phyloP scores from a whole-genome alignment of 2,329 filamentous ascomycete genomes.

The Davidsoniella australis region DNA sequence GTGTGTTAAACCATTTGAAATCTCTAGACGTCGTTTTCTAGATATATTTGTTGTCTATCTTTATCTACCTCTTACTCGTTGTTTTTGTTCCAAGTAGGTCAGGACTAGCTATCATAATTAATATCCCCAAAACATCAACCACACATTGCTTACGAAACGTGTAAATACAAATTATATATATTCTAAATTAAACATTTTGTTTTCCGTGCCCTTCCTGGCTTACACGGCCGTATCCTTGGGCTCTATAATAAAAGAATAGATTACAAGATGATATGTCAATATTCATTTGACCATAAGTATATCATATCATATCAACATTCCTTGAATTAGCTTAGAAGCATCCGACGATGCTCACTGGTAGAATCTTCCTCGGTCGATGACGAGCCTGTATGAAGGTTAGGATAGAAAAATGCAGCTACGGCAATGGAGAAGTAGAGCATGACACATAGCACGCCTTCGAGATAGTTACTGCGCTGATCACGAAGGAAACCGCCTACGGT shows the following conservation, averaged over 20 bases:
- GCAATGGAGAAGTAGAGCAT: conserved; percentile 46
- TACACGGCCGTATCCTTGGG: no score
- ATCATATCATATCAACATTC: not conserved
- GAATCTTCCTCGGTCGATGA: not conserved
- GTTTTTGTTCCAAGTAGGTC: no score
- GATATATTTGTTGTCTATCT: no score
- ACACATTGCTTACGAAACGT: no score
- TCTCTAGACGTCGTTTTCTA: no score
- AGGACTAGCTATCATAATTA: no score
- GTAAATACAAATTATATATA: not conserved
- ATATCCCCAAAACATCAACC: no score
- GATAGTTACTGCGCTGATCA: conserved; percentile 78
- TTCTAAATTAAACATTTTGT: not conserved
- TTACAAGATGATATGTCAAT: no score
- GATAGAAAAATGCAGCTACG: conserved; percentile 40
- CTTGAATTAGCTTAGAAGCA: not conserved
- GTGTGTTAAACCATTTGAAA: conserved; percentile 33
- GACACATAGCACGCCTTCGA: conserved; percentile 70
- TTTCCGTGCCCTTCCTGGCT: no score
- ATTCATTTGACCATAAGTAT: no score
- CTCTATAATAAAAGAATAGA: no score
- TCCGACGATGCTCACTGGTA: not conserved
- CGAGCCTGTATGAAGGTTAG: conserved; percentile 21
- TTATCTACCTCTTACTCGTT: no score
- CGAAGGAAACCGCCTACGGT: conserved; percentile 76